Evolutionary conservation across 352 stramenopile genomes (phyloP).

Genomic region (Globisporangium cystogenes): DNA sequence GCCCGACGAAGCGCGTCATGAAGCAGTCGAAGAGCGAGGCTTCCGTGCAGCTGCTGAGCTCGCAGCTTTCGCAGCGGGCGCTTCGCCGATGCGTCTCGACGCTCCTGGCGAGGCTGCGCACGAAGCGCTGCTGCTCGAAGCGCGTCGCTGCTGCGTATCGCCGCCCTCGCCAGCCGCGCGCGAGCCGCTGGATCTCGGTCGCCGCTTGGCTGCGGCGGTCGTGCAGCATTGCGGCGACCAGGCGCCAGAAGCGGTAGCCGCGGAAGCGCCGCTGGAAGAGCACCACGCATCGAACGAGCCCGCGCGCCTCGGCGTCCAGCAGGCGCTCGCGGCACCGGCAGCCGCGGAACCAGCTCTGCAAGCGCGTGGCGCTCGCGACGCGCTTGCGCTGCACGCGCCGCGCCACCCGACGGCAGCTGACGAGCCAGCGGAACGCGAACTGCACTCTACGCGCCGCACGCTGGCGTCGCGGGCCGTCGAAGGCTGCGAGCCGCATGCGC

Average conservation of each 20-base stretch:
- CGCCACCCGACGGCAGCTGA: slow-evolving; percentile 18
- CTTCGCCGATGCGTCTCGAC: slow-evolving; percentile 16
- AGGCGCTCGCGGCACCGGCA: slow-evolving; percentile 23
- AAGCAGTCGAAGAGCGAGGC: slow-evolving; percentile 41
- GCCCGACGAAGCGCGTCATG: slow-evolving; percentile 38
- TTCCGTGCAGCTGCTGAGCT: slow-evolving; percentile 24
- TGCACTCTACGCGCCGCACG: slow-evolving; percentile 26
- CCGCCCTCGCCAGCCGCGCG: slow-evolving; percentile 31
- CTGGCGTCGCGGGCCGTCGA: slow-evolving; percentile 36
- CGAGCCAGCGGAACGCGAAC: slow-evolving; percentile 25
- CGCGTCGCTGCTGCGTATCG: slow-evolving; percentile 16
- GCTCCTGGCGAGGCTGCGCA: slow-evolving; percentile 18
- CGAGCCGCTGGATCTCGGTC: slow-evolving; percentile 30
- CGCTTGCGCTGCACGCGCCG: slow-evolving; percentile 18
- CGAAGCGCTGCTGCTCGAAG: slow-evolving; percentile 37
- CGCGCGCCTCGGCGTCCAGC: slow-evolving; percentile 16
- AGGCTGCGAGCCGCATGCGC: slow-evolving; percentile 23
- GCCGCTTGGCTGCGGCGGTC: slow-evolving; percentile 21
- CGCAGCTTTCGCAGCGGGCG: slow-evolving; percentile 23
- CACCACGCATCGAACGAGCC: slow-evolving; percentile 26
- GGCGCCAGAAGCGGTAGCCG: slow-evolving; percentile 33
- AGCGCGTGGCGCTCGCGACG: slow-evolving; percentile 16
- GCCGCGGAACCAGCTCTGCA: slow-evolving; percentile 45
- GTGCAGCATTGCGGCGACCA: slow-evolving; percentile 29
- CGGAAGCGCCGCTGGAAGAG: slow-evolving; percentile 41